These are phyloP conservation scores for Alternaria infectoria DNA, from an alignment of 2,329 filamentous ascomycete species.

Conservation along the genomic window DNA sequence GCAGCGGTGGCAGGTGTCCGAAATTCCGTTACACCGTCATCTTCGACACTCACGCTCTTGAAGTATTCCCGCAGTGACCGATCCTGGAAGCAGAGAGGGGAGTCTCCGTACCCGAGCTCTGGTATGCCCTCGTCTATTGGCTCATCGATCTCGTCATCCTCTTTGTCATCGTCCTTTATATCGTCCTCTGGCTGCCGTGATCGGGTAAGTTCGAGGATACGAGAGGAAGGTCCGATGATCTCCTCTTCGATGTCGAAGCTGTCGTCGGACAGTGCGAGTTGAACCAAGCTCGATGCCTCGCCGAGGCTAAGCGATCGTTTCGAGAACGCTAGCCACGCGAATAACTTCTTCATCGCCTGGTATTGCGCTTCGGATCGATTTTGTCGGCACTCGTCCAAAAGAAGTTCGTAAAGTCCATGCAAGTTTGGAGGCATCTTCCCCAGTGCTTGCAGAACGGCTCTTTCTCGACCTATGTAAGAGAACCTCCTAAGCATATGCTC, in stretches of 20 bases:
- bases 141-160: slow-evolving; percentile 6
- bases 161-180: slow-evolving; percentile 15
- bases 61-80: slow-evolving; percentile 30
- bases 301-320: slow-evolving; percentile 23
- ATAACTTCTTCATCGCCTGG: slow-evolving; percentile 23
- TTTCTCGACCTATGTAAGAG: slow-evolving; percentile 42
- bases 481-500: slow-evolving; percentile 45
- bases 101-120: slow-evolving; percentile 7
- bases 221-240: slow-evolving; percentile 25
- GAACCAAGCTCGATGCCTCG: slow-evolving; percentile 21
- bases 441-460: slow-evolving; percentile 39
- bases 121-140: slow-evolving; percentile 1
- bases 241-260: slow-evolving; percentile 19
- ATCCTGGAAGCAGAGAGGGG: slow-evolving; percentile 28
- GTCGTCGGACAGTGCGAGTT: slow-evolving; percentile 14
- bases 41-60: slow-evolving; percentile 16
- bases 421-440: slow-evolving; percentile 25
- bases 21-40: slow-evolving; percentile 12
- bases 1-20: slow-evolving; percentile 15
- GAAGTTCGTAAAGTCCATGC: slow-evolving; percentile 18
- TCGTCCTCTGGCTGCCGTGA: slow-evolving; percentile 13
- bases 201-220: slow-evolving; percentile 23
- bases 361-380: slow-evolving; percentile 24
- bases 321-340: slow-evolving; percentile 31
- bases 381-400: slow-evolving; percentile 22